A percentile compares a stretch with the other conserved stretches of the same genome.
Evolutionary conservation across 495 filamentous ascomycete species (phyloP).

Genomic region (Hypoxylon trugodes): DNA sequence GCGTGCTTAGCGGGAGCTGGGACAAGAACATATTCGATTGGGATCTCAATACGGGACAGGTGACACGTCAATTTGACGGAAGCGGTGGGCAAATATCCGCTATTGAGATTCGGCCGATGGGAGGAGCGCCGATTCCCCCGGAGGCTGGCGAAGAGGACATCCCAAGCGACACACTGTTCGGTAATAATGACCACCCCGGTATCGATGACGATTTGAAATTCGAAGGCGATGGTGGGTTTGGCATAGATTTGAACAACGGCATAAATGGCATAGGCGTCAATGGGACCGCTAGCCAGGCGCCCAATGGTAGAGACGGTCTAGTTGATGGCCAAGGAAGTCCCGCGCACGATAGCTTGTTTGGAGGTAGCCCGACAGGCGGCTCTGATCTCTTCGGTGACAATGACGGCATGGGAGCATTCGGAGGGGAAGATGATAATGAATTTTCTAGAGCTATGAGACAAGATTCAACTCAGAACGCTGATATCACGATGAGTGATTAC

Average conservation of each 20-base stretch:
- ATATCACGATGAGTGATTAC: slow-evolving; percentile 49
- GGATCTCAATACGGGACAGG: slow-evolving; percentile 90
- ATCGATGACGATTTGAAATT: slow-evolving; percentile 20
- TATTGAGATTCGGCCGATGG: slow-evolving; percentile 84
- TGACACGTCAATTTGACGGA: slow-evolving; percentile 75
- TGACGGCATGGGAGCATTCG: slow-evolving; percentile 69
- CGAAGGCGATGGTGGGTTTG: slow-evolving; percentile 21
- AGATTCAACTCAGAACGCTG: slow-evolving; percentile 48
- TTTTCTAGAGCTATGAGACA: slow-evolving; percentile 83
- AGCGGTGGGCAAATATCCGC: slow-evolving; percentile 86
- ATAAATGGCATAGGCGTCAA: slow-evolving; percentile 34
- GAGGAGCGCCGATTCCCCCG: slow-evolving; percentile 74
- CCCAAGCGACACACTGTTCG: slow-evolving; percentile 72
- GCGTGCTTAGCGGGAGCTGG: slow-evolving; percentile 93
- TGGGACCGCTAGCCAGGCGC: slow-evolving; percentile 30
- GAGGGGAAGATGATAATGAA: slow-evolving; percentile 84
- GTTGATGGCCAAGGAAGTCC: slow-evolving; percentile 68
- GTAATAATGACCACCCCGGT: slow-evolving; percentile 55
- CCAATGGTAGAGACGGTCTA: slow-evolving; percentile 37
- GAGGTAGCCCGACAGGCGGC: slow-evolving; percentile 60
- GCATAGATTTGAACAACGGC: slow-evolving; percentile 8
- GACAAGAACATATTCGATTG: slow-evolving; percentile 93
- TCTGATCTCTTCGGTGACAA: slow-evolving; percentile 68
- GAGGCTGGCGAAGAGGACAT: slow-evolving; percentile 67
- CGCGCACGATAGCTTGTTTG: slow-evolving; percentile 76